Percentiles rank a stretch among this genome's conserved stretches.
phyloP scores from a whole-genome alignment of 108 stramenopile species.

The Pseudonitzschia delicatissima region DNA sequence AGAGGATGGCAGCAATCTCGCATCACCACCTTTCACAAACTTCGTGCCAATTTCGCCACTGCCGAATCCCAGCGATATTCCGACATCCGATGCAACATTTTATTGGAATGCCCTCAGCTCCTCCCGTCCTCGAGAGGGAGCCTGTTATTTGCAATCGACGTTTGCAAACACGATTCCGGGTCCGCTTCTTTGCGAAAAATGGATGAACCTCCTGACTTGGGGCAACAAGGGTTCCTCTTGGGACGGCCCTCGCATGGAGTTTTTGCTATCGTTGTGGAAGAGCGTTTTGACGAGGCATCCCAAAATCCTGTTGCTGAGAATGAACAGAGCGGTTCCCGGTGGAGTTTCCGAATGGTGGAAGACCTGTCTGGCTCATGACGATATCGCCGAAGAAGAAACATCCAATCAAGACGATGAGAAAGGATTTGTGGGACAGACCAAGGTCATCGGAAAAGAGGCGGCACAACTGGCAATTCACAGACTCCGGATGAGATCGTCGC shows the following conservation, averaged over 20 bases:
- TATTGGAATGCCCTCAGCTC: background rate
- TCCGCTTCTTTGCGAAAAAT: background rate
- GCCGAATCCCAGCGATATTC: background rate
- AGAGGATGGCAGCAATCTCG: too few species aligned
- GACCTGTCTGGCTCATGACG: background rate
- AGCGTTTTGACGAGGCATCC: background rate
- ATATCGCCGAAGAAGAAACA: background rate
- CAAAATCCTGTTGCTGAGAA: background rate
- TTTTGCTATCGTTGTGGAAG: background rate
- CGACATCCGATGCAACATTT: background rate
- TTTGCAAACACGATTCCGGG: background rate
- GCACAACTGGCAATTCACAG: background rate
- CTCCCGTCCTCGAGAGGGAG: slow-evolving; percentile 7
- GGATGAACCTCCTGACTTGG: slow-evolving; percentile 4
- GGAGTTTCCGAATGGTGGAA: slow-evolving; percentile 5
- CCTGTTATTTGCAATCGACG: background rate
- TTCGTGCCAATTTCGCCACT: too few species aligned
- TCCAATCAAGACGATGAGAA: too few species aligned
- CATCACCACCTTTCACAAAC: too few species aligned
- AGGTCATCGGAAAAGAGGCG: background rate
- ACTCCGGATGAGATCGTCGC: slow-evolving; percentile 3
- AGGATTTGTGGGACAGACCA: background rate
- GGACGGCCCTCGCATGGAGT: slow-evolving; percentile 1
- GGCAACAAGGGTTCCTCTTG: background rate
- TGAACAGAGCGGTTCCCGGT: background rate